Conservation (phyloP, 2,329 filamentous ascomycete species). For the Alternaria arbusti region DNA sequence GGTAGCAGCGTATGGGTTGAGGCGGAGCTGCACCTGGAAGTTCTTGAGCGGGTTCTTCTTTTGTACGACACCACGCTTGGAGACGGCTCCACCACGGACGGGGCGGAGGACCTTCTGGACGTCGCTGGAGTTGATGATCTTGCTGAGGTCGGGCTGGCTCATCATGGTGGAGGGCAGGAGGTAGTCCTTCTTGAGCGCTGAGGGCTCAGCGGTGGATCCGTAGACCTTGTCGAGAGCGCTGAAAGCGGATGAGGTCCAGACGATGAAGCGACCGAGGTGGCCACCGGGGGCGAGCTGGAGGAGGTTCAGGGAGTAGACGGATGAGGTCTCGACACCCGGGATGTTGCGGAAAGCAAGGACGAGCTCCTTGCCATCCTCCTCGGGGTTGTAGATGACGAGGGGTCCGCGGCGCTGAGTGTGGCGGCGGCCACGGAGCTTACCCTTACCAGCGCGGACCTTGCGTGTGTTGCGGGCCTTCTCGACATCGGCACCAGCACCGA, state of each 20-base stretch:
- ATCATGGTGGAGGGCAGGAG: slow-evolving; percentile 91
- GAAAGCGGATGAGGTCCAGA: slow-evolving; percentile 98
- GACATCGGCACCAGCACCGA: slow-evolving; percentile 88
- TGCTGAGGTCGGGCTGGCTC: slow-evolving; percentile 91
- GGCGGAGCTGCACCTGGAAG: slow-evolving; percentile 97
- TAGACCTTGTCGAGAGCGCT: slow-evolving; percentile 96
- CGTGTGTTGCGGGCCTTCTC: slow-evolving; percentile 95
- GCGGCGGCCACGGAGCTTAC: slow-evolving; percentile 95
- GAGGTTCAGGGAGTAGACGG: slow-evolving; percentile 94
- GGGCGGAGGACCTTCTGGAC: slow-evolving; percentile 94
- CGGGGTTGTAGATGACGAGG: slow-evolving; percentile 96
- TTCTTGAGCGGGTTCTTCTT: slow-evolving; percentile 99
- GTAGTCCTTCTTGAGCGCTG: slow-evolving; percentile 98
- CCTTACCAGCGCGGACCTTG: slow-evolving; percentile 98
- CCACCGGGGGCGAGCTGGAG: slow-evolving; percentile 99
- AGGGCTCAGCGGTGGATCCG: slow-evolving; percentile 87
- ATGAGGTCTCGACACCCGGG: slow-evolving; percentile 94
- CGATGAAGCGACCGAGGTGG: slow-evolving; percentile 97
- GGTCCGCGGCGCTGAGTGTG: slow-evolving; percentile 97
- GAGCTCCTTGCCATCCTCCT: slow-evolving; percentile 93
- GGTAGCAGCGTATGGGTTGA: slow-evolving; percentile 95
- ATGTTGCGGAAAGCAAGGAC: slow-evolving; percentile 98
- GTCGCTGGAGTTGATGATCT: slow-evolving; percentile 99
- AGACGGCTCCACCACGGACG: slow-evolving; percentile 86
- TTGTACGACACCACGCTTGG: slow-evolving; percentile 90